A percentile compares a stretch with the other conserved stretches of the same genome.
Conservation (phyloP, 768 basidiomycete species). For the Amanita jacksonii region DNA sequence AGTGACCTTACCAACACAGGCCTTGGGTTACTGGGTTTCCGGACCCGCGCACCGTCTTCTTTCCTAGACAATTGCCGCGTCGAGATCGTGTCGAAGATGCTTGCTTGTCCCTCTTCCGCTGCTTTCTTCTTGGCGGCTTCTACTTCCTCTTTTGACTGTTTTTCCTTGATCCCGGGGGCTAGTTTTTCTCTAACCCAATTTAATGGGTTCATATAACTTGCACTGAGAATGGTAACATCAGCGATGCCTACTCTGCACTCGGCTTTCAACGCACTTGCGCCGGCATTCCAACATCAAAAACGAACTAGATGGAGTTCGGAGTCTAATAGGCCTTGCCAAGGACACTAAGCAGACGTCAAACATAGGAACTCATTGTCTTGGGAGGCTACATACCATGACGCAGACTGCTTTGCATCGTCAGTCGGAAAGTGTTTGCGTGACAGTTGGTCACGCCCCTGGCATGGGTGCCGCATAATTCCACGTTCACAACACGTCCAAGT, state of each 20-base stretch:
- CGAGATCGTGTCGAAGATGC: constrained; percentile 38
- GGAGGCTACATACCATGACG: constrained; percentile 16
- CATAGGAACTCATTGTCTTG: neutral
- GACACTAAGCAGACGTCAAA: neutral
- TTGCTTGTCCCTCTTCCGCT: constrained; percentile 33
- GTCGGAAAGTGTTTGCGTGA: neutral
- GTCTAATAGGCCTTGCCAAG: neutral
- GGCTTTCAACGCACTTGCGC: constrained; percentile 31
- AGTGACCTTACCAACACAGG: constrained; percentile 19
- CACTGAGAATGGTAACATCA: constrained; percentile 15
- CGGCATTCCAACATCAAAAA: constrained; percentile 26
- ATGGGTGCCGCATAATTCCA: neutral
- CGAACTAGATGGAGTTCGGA: constrained; percentile 4
- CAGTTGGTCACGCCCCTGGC: neutral
- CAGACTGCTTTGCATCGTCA: constrained; percentile 21
- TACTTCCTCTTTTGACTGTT: constrained; percentile 34
- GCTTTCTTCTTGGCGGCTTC: constrained; percentile 36
- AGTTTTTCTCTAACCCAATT: constrained; percentile 58
- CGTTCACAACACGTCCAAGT: constrained; percentile 1
- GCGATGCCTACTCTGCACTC: constrained; percentile 1
- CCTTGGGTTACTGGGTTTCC: constrained; percentile 16
- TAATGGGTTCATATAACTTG: constrained; percentile 48
- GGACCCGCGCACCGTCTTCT: constrained; percentile 10
- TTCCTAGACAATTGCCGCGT: constrained; percentile 11
- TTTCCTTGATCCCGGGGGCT: constrained; percentile 36